Evolutionary conservation across 768 basidiomycete genomes (phyloP), one percentile per base, ranked within the genome.

Genomic region (Mycena leptocephala): DNA sequence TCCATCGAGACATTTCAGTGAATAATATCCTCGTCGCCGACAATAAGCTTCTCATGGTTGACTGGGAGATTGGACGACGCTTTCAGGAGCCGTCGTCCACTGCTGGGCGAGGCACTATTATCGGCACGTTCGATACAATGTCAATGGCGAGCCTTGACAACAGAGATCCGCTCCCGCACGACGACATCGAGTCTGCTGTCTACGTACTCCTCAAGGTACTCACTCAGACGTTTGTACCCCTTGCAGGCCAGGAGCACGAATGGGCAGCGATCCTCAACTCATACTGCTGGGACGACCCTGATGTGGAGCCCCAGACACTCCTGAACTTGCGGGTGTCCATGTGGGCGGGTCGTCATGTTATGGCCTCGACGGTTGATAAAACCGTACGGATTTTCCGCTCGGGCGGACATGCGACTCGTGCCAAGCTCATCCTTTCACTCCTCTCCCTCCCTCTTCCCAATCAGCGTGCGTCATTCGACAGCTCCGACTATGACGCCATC

Each of bases 81-180:
- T 51, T 72, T 24, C 22, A 22, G 22, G 70, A 33, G 61, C 59
- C 33, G 70, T 39, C 11, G 6, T 30, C 28, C 11, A 18, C 30
- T 26, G 5, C 37, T 13, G 43, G 28, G 26, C 20, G n/a, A 26
- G 58, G 32, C 33, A 43, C 37, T 7, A 14, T 72, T 22, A 63
- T 24, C 48, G 59, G 70, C 22, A 72, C 70, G 35, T 55, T 72
- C 30, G 61, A 72, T 48, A 72, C 70, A 24, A 72, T 72, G 70
- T 62, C 70, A 2, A 46, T 63, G 32, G 59, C 43, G 11, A 48
- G 26, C 61, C 70, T 72, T 33, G n/a, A 1, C 18, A 51, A 11
- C 10, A 0, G 20, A 2, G 70, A 32, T 32, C 70, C 46, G 33
- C 70, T 72, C 55, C 73, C 73, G 66, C 73, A 74, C 63, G 73